Evolutionary conservation across 2,329 filamentous ascomycete genomes (phyloP), one percentile per base, ranked within the genome.

Genomic region (Nemania sp.): DNA sequence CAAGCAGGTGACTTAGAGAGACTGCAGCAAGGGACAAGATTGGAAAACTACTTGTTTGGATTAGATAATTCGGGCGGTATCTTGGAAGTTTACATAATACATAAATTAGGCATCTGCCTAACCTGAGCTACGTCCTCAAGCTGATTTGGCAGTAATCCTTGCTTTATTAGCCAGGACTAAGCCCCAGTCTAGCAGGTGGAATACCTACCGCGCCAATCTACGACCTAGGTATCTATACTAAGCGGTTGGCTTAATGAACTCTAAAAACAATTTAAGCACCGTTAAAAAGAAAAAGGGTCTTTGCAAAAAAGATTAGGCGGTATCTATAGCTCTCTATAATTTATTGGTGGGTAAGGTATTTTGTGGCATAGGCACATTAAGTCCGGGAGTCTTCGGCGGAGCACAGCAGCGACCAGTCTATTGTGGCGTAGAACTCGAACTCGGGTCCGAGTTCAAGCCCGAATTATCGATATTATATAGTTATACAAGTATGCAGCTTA

Each of bases 101-200:
- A 13, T 27, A 51, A 51, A 51, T 27, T 27, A 51, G 47, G 41
- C 41, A 45, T 45, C 41, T 26, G 27, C 22, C 20, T 27, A 51
- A 51, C n/a, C 22, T 13, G 41, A 18, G 15, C n/a, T 7, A 20
- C n/a, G 8, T 24, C 22, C 47, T 27, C 18, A 5, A 22, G 41
- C 18, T 45, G 47, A 26, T 51, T 24, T 51, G 22, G 10, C 47
- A 13, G 22, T 26, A 26, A 51, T 18, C 47, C 47, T 51, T 51
- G 47, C n/a, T 51, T 18, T 11, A 26, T 18, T 11, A 27, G 26
- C n/a, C 22, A 51, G n/a, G 24, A 51, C 47, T 27, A 51, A 27
- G 47, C 47, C 47, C 47, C 15, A 27, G 24, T 51, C 41, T 20
- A 45, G 41, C 41, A 51, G 47, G 47, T 27, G 13, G 27, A 51